These are phyloP conservation scores for Pachyrhizus erosus DNA, from an alignment of 306 rosid genomes.

Conservation along the genomic window DNA sequence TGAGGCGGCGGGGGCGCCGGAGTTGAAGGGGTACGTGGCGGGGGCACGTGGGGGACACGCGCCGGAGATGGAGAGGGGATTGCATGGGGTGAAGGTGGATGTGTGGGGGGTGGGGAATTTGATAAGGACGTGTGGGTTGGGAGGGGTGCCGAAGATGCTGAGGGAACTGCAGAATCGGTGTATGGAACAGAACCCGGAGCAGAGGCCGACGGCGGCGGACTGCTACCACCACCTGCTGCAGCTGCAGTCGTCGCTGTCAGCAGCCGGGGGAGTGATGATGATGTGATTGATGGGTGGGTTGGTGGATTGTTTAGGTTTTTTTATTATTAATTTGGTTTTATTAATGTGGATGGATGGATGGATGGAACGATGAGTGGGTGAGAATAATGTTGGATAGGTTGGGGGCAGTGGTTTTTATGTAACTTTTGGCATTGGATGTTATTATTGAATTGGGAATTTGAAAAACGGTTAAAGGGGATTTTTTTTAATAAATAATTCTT, in stretches of 20 bases:
- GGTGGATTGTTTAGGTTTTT: no score
- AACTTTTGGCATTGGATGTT: not conserved
- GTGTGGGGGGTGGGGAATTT: constrained; percentile 90
- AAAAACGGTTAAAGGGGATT: not conserved
- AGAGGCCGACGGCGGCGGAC: constrained; percentile 94
- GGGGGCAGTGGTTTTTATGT: not conserved
- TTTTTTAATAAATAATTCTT: no score
- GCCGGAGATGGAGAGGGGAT: constrained; percentile 88
- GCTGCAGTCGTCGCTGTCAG: constrained; percentile 78
- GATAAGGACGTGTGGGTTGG: constrained; percentile 70
- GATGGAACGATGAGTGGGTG: not conserved
- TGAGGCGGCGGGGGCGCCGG: constrained; percentile 85
- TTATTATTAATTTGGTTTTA: no score
- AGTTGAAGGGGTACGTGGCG: constrained; percentile 52
- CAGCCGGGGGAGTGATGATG: not conserved
- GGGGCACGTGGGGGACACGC: constrained; percentile 66
- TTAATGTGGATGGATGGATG: not conserved
- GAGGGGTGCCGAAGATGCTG: constrained; percentile 77
- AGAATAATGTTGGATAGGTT: not conserved
- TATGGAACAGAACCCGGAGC: constrained; percentile 89
- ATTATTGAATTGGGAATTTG: not conserved
- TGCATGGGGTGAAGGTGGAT: constrained; percentile 96
- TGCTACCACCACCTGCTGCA: constrained; percentile 96
- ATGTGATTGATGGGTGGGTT: constrained; percentile 2
- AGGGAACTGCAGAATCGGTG: constrained; percentile 83